Evolutionary conservation across 192 early-diverging fungal species (phyloP), one percentile per base, ranked within the genome.

Genomic region (Coemansia sp.): DNA sequence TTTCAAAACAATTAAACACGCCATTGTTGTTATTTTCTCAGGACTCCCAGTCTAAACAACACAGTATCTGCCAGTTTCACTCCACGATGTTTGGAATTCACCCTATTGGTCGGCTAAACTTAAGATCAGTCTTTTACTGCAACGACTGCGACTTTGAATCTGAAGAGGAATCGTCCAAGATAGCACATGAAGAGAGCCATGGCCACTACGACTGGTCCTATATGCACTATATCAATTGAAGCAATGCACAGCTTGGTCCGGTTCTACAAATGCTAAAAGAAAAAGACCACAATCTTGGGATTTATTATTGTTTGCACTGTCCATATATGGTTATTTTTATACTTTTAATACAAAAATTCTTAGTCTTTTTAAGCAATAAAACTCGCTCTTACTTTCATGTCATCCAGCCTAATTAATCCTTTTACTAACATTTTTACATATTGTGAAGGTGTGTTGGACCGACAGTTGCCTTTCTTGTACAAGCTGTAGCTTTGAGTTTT

Each of bases 201-300:
- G 62, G 64, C 41, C 77, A 80, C 37, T 74, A 74, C 60, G 77
- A 80, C 66, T 80, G 77, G 77, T 66, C 72, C 2, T 80, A 80
- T 52, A 80, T 80, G 69, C 77, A 80, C 61, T 80, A 80, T 58
- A 74, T 80, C 7, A 68, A 62, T 49, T 80, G 66, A 70, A 8
- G 18, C 57, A 15, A 16, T n/a, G 32, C 39, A 18, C 16, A 8
- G 12, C 6, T 22, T 9, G 32, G 37, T 15, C 4, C 37, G 36
- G 8, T 22, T 54, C 26, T 12, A 4, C 51, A 54, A 18, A 21
- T 9, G 51, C 47, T 49, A n/a, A 10, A 49, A 49, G 6, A 4
- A 49, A 16, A 16, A 49, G 1, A 3, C 47, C 47, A n/a, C 51
- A 8, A 18, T 18, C 15, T 54, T 54, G 51, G 26, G 12, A 16